Percentiles rank a stretch among this genome's conserved stretches.
phyloP scores from a whole-genome alignment of 2,329 filamentous ascomycete species.

The Aspergillus aculeatus region DNA sequence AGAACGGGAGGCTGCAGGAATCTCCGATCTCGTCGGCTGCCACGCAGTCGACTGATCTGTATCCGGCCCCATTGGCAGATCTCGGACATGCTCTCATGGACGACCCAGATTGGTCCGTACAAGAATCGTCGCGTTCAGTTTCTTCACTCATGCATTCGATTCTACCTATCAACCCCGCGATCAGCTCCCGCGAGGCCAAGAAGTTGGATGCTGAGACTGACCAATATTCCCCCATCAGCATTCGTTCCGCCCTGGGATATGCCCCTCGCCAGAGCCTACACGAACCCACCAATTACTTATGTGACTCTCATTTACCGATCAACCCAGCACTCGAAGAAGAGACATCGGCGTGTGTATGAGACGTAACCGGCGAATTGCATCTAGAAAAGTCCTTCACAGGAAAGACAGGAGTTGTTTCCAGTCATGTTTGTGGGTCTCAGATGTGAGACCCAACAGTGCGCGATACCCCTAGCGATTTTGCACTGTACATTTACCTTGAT shows the following conservation, averaged over 20 bases:
- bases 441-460: constrained; percentile 10
- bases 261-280: constrained; percentile 7
- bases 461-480: constrained; percentile 29
- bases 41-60: constrained; percentile 17
- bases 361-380: not conserved
- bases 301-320: constrained; percentile 29
- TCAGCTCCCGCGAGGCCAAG: constrained; percentile 11
- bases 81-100: constrained; percentile 17
- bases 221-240: constrained; percentile 11
- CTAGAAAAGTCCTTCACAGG: not conserved
- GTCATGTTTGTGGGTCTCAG: not conserved
- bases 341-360: constrained; percentile 15
- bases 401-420: not conserved
- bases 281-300: constrained; percentile 17
- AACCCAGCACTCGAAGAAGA: constrained; percentile 28
- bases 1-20: constrained; percentile 13
- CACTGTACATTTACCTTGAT: constrained; percentile 23
- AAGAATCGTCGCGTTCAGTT: constrained; percentile 14
- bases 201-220: constrained; percentile 3
- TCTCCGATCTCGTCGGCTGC: constrained; percentile 16
- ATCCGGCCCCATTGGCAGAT: constrained; percentile 10
- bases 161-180: constrained; percentile 35
- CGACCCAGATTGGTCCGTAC: constrained; percentile 13
- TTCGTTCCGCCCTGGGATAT: constrained; percentile 14
- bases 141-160: constrained; percentile 31